Evolutionary conservation across 768 basidiomycete genomes (phyloP).

Genomic region (Termitomyces sp.): DNA sequence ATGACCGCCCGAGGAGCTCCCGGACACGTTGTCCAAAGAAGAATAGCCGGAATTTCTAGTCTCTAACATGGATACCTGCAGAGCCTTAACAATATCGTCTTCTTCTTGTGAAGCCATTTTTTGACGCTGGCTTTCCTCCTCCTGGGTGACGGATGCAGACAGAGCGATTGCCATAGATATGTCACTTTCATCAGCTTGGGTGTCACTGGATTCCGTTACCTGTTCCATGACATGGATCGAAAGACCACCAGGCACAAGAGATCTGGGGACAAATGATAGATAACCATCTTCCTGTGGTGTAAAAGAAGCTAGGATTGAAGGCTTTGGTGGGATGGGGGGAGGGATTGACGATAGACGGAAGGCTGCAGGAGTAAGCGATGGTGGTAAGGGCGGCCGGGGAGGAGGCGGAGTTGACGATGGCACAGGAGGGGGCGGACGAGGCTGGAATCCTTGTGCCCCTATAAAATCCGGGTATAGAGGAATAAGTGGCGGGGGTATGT

Average conservation of each 20-base stretch:
- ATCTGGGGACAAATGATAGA: neutral
- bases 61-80: slow-evolving; percentile 44
- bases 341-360: slow-evolving; percentile 16
- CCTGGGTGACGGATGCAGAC: slow-evolving; percentile 40
- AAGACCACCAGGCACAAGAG: neutral
- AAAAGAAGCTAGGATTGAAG: slow-evolving; percentile 12
- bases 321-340: slow-evolving; percentile 38
- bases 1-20: slow-evolving; percentile 19
- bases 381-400: slow-evolving; percentile 22
- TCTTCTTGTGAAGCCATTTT: slow-evolving; percentile 47
- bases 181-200: slow-evolving; percentile 31
- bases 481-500: slow-evolving; percentile 3
- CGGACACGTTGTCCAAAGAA: slow-evolving; percentile 3
- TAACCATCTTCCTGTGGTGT: neutral
- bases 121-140: slow-evolving; percentile 26
- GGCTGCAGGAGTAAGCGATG: slow-evolving; percentile 1
- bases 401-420: slow-evolving; percentile 14
- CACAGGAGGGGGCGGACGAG: slow-evolving; percentile 19
- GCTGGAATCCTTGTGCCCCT: slow-evolving; percentile 23
- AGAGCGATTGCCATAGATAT: slow-evolving; percentile 42
- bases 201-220: slow-evolving; percentile 9
- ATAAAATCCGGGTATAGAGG: slow-evolving; percentile 28
- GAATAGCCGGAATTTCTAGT: neutral
- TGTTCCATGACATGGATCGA: neutral
- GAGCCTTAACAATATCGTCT: slow-evolving; percentile 57